These are phyloP conservation scores for Mortierella sp. DNA, from an alignment of 371 early-diverging fungal species.

Conservation along the genomic window DNA sequence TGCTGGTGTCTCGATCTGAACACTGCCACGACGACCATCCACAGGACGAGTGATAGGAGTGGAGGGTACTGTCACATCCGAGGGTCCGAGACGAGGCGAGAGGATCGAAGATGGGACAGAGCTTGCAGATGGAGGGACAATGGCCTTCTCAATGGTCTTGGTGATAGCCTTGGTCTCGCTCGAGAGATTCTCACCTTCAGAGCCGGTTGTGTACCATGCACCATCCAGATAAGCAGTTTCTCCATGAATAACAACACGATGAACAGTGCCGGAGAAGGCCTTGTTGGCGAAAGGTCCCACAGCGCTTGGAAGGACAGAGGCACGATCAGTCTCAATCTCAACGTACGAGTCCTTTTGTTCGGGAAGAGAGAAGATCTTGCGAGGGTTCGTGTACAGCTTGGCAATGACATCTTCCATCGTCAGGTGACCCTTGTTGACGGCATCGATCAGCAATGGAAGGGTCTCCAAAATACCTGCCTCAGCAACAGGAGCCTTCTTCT, in stretches of 20 bases:
- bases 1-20: constrained; percentile 29
- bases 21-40: constrained; percentile 40
- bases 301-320: constrained; percentile 54
- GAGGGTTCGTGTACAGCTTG: constrained; percentile 85
- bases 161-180: constrained; percentile 58
- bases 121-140: constrained; percentile 20
- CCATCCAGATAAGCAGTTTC: constrained; percentile 89
- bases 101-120: constrained; percentile 17
- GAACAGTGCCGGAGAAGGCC: constrained; percentile 69
- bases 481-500: constrained; percentile 55
- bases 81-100: constrained; percentile 44
- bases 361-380: constrained; percentile 87
- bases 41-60: constrained; percentile 19
- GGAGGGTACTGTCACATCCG: constrained; percentile 13
- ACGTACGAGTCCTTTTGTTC: constrained; percentile 89
- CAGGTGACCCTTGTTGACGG: constrained; percentile 83
- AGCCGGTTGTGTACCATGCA: constrained; percentile 55
- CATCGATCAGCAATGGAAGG: constrained; percentile 84
- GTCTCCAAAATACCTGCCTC: constrained; percentile 76
- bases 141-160: constrained; percentile 47
- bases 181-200: constrained; percentile 66
- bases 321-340: constrained; percentile 83
- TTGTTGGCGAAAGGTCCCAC: constrained; percentile 60
- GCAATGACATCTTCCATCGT: constrained; percentile 81
- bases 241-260: constrained; percentile 89